phyloP scores from a whole-genome alignment of 345 rosid genomes.

The Acer campestre region DNA sequence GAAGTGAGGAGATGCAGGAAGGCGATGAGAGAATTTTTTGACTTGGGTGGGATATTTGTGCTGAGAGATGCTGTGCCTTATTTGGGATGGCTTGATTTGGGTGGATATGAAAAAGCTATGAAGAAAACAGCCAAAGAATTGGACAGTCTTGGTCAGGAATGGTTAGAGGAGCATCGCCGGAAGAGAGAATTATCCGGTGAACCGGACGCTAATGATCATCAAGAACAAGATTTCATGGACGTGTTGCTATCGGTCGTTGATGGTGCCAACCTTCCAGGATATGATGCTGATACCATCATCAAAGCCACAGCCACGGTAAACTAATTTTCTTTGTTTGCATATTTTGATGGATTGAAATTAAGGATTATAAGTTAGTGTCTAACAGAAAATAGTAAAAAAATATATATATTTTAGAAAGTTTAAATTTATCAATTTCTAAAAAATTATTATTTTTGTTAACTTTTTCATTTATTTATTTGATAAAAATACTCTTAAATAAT shows the following conservation, averaged over 20 bases:
- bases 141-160: slow-evolving; percentile 20
- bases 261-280: slow-evolving; percentile 21
- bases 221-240: slow-evolving; percentile 37
- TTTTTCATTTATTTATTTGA: too few species aligned
- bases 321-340: background rate
- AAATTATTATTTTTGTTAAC: too few species aligned
- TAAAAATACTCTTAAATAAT: too few species aligned
- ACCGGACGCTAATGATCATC: background rate
- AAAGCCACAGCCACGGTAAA: slow-evolving; percentile 39
- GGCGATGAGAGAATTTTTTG: slow-evolving; percentile 23
- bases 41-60: slow-evolving; percentile 23
- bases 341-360: too few species aligned
- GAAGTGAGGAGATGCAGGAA: slow-evolving; percentile 18
- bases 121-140: slow-evolving; percentile 30
- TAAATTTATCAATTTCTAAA: too few species aligned
- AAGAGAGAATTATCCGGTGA: slow-evolving; percentile 11
- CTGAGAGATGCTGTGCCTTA: slow-evolving; percentile 34
- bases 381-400: too few species aligned
- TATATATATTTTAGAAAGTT: too few species aligned
- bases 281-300: slow-evolving; percentile 35
- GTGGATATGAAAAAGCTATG: slow-evolving; percentile 44
- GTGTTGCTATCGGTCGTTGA: slow-evolving; percentile 32
- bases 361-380: too few species aligned
- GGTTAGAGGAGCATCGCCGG: slow-evolving; percentile 30
- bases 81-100: slow-evolving; percentile 42